These are phyloP conservation scores for Cucurbita pepo DNA, from an alignment of 306 rosid genomes.

Conservation along the genomic window DNA sequence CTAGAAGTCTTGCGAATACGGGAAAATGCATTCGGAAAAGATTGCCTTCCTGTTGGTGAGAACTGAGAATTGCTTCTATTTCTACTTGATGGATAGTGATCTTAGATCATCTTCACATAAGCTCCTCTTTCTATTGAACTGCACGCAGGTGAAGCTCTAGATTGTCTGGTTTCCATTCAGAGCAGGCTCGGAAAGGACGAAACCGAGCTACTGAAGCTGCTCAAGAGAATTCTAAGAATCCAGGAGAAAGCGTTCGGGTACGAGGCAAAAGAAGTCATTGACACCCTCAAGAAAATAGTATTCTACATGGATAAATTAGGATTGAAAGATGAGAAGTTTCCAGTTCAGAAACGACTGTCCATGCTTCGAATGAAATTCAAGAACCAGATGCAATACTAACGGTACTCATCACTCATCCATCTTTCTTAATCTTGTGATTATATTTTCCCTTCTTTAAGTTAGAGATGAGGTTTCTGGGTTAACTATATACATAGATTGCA, in stretches of 20 bases:
- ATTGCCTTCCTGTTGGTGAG: constrained; percentile 79
- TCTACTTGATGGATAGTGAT: neutral
- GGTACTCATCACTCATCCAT: neutral
- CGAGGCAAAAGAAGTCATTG: constrained; percentile 60
- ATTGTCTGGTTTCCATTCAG: constrained; percentile 76
- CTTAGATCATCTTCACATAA: neutral
- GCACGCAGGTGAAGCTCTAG: constrained; percentile 76
- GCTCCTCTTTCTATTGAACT: neutral
- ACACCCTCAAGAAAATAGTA: constrained; percentile 51
- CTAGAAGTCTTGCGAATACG: constrained; percentile 57
- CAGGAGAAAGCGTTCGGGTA: constrained; percentile 66
- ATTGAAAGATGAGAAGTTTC: constrained; percentile 41
- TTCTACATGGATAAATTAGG: constrained; percentile 63
- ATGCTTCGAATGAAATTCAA: constrained; percentile 49
- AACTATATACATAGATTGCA: neutral
- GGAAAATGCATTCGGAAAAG: constrained; percentile 56
- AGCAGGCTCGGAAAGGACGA: constrained; percentile 42
- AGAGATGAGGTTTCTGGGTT: neutral
- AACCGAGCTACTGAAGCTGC: constrained; percentile 31
- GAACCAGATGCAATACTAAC: constrained; percentile 37
- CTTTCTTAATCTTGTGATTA: neutral
- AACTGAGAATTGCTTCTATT: neutral
- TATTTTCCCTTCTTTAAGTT: neutral
- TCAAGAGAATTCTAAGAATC: constrained; percentile 47
- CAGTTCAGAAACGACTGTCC: constrained; percentile 51